Base-by-base conservation (phyloP, 768 basidiomycete species). In the Cystoderma amianthinum region DNA sequence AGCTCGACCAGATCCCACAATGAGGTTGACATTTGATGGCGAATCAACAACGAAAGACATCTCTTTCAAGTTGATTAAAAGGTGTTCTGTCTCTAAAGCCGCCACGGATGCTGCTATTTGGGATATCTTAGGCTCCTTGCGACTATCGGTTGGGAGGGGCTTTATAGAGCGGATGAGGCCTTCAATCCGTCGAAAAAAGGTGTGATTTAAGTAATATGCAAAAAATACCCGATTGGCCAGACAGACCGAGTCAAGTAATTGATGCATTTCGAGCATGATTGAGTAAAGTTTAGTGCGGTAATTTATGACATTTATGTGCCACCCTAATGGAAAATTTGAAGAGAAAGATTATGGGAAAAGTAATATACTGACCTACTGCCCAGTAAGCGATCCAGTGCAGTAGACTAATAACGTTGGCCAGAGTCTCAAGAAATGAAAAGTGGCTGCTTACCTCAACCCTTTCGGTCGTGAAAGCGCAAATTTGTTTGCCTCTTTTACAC, bases 401-500 rank as follows among this genome's bases (percentile, higher is more conserved):
- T n/a, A 58, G 32, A 18, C 57, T 58, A 15, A 2, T 1, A n/a
- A 15, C 2, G 7, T 1, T 13, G 11, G 20, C 13, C 24, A 3
- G 16, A 5, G 32, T 6, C 12, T 13, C 15, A 39, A 28, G 15
- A 23, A 11, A 36, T 10, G 38, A n/a, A 20, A 13, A 23, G 6
- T 12, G 13, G 9, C 12, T 9, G 44, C 49, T n/a, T 13, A 51
- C 54, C 47, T 62, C 59, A 61, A 64, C 2, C 51, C 55, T 21
- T 45, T 37, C 0, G 65, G 66, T 1, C 58, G 52, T 4, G 50
- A 40, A 3, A 46, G 19, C 0, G 62, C 57, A 40, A 68, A 65
- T 0, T 45, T 42, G 38, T 68, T 67, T 1, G 55, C 63, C 35
- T 67, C 63, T 16, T 48, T 48, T 6, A 66, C 49, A 18, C 52